These are phyloP conservation scores for Lepidium didymum DNA, from an alignment of 345 rosid species.

Conservation along the genomic window DNA sequence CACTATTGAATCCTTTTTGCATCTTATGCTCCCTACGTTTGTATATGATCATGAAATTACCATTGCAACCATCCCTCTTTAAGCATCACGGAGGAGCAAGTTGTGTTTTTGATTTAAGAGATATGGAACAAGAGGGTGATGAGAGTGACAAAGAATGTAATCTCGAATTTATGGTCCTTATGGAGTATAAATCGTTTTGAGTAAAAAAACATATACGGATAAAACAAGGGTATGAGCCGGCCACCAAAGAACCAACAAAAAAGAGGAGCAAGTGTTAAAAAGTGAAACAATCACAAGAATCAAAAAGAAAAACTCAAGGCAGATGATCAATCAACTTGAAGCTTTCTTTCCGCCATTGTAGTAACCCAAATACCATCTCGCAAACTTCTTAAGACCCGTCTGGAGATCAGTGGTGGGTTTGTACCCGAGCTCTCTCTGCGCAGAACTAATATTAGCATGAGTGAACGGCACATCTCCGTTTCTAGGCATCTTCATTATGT, in stretches of 20 bases:
- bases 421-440: slow-evolving; percentile 79
- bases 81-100: background rate
- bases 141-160: background rate
- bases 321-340: slow-evolving; percentile 19
- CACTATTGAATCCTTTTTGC: background rate
- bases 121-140: background rate
- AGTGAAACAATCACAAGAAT: slow-evolving; percentile 30
- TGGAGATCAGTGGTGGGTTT: slow-evolving; percentile 85
- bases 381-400: slow-evolving; percentile 85
- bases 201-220: background rate
- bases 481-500: slow-evolving; percentile 60
- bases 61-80: background rate
- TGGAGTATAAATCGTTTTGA: slow-evolving; percentile 4
- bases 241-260: slow-evolving; percentile 15
- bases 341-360: slow-evolving; percentile 60
- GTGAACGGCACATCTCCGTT: slow-evolving; percentile 90
- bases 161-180: slow-evolving; percentile 6
- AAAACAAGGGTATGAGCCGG: slow-evolving; percentile 1
- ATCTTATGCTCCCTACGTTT: background rate
- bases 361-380: slow-evolving; percentile 79
- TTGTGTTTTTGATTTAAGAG: background rate
- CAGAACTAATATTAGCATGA: slow-evolving; percentile 84
- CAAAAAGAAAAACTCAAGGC: background rate
- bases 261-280: slow-evolving; percentile 8
- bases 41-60: background rate